Base-by-base conservation (phyloP, 2,329 filamentous ascomycete genomes). In the Aureobasidium sp. region DNA sequence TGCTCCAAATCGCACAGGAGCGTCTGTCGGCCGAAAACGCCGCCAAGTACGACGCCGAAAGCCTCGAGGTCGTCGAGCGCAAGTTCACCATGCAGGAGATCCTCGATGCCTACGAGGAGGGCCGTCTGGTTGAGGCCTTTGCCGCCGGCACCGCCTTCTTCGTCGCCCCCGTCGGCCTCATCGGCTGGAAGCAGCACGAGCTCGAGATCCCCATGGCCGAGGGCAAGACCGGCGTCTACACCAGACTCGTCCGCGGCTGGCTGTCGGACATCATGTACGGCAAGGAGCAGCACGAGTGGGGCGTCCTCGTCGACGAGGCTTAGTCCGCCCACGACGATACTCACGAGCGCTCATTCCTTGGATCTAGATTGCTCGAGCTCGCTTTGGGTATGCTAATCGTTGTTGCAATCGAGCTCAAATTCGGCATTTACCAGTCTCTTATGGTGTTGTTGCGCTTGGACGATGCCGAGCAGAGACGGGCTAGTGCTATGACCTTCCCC, bases 141-240 rank as follows among this genome's bases (percentile, higher is more conserved):
- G 89, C 88, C 8, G 85, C 88, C 35, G 92, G 93, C 19, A 96
- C 92, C 64, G 92, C 92, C 60, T 79, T 76, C 71, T 80, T 79
- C 64, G 72, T 80, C 49, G 74, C 77, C 3, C 77, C 77, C 0
- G 72, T 79, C 15, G 71, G 71, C 13, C 63, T 74, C 55, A 77
- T 80, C 49, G 73, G 77, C 60, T 79, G 75, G 70, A 70, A 74
- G 21, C 74, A 75, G 13, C 70, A 70, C 65, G 75, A 77, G 55
- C 62, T 79, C 31, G 69, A 73, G 19, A 67, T 80, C 13, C 75
- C 76, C 2, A 71, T 76, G 66, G 67, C 23, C 10, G 57, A 64
- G 6, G 77, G 75, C 1, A 60, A 51, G 51, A 64, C 50, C 13
- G 64, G 64, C 10, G 67, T 64, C 33, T 79, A 79, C 64, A 75